These are phyloP conservation scores for Rubus idaeus DNA, from an alignment of 306 rosid genomes.

Conservation along the genomic window DNA sequence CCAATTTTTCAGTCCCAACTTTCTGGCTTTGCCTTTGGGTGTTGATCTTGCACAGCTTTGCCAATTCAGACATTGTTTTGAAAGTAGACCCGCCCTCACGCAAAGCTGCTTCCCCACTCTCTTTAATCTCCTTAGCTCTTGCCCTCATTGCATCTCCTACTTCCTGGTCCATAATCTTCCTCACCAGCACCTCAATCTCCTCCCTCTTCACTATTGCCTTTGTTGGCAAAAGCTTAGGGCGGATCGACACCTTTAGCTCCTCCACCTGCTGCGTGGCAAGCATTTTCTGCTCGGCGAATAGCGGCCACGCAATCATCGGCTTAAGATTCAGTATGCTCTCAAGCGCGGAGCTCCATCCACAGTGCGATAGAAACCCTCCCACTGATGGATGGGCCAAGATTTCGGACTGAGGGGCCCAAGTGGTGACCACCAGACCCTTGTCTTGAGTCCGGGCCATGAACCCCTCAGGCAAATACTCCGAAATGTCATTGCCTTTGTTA, in stretches of 20 bases:
- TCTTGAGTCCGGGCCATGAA: constrained; percentile 32
- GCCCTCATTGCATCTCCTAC: constrained; percentile 26
- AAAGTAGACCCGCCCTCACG: constrained; percentile 30
- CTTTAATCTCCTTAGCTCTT: constrained; percentile 25
- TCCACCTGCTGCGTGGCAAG: constrained; percentile 36
- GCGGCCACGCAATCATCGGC: constrained; percentile 55
- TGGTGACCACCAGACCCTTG: constrained; percentile 24
- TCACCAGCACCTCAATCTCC: constrained; percentile 34
- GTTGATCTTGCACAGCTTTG: constrained; percentile 3
- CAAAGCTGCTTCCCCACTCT: constrained; percentile 28
- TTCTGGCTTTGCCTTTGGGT: background rate
- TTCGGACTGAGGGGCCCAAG: constrained; percentile 45
- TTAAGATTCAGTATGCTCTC: constrained; percentile 46
- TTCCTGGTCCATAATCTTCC: constrained; percentile 44
- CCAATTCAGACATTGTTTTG: constrained; percentile 20
- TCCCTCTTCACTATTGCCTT: constrained; percentile 25
- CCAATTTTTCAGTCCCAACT: background rate
- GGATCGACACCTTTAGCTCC: constrained; percentile 31
- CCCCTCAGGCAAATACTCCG: constrained; percentile 45
- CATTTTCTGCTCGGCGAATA: constrained; percentile 56
- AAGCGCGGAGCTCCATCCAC: constrained; percentile 48
- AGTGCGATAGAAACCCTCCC: constrained; percentile 48
- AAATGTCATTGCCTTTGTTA: background rate
- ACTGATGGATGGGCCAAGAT: constrained; percentile 35
- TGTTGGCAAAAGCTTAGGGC: background rate